These are phyloP conservation scores for Saposhnikovia divaricata DNA, from an alignment of 129 eudicot species.

Conservation along the genomic window DNA sequence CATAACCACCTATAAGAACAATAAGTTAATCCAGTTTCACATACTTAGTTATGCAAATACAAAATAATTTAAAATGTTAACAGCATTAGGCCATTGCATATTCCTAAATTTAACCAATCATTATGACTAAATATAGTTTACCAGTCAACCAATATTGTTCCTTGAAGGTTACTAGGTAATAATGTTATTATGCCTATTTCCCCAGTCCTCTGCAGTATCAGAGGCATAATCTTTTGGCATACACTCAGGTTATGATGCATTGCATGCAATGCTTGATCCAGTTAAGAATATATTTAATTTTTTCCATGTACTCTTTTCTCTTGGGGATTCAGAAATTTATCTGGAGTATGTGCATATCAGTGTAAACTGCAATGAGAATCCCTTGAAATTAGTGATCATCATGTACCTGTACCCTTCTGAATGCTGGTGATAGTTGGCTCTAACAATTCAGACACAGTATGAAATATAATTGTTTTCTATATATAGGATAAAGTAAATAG, in stretches of 20 bases:
- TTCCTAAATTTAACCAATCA: background rate
- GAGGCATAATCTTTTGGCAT: constrained; percentile 14
- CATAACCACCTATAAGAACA: constrained; percentile 82
- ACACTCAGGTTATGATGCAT: constrained; percentile 6
- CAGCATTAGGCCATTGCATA: background rate
- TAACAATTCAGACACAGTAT: no score
- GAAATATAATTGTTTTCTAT: no score
- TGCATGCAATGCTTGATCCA: background rate
- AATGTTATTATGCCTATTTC: background rate
- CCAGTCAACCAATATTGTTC: background rate
- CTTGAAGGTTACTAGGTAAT: background rate
- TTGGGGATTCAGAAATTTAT: background rate
- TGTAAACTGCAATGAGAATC: background rate
- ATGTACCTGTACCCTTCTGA: constrained; percentile 6
- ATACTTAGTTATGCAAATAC: background rate
- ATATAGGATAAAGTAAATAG: no score
- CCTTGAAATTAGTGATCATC: constrained; percentile 7
- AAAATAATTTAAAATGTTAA: background rate
- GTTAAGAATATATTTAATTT: background rate
- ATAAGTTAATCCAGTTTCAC: constrained; percentile 11
- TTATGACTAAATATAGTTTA: background rate
- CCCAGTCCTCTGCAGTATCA: background rate
- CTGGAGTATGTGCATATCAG: background rate
- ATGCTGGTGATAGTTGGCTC: background rate
- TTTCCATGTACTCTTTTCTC: background rate